Evolutionary conservation across 1,139 yeast genomes (phyloP), one percentile per base, ranked within the genome.

Genomic region (Pneumocystis canis): DNA sequence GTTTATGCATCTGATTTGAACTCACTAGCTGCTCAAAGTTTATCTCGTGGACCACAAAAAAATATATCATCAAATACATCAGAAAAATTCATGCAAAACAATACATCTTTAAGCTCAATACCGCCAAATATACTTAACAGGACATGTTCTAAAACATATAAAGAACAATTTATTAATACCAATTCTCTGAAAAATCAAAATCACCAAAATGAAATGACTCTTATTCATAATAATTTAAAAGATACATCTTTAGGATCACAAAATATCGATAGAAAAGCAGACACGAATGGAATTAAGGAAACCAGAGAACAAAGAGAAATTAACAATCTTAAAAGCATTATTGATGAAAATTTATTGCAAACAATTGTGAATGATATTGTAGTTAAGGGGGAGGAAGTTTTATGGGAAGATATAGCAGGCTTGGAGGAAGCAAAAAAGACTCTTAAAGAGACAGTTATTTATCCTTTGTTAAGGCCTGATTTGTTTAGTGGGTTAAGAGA

Each of bases 371-470:
- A 87, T 68, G 97, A 92, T 71, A 89, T 92, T 68, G 94, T 90
- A 5, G 89, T 89, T 7, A 88, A 86, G 66, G 97, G 97, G 7
- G 97, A 92, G 73, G 94, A 89, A 70, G 97, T 92, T 1, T 88
- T 83, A 71, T 92, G 98, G 98, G 94, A 86, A 59, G 98, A 92
- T 72, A 89, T 92, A 68, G 97, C 96, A 1, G 98, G 98, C 0
- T 76, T 92, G 54, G 97, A 89, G 66, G 80, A 82, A 18, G 97
- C 98, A 5, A 92, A 92, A 71, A 84, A 81, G 68, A 87, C 97
- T 0, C 78, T 92, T 64, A 92, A 92, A 71, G 98, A 92, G 72
- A 92, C 98, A 0, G 98, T 92, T 5, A 97, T 92, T 20, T 90
- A 92, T 73, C 98, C 98, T 39, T 90, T 92, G 72, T 76, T 92